Evolutionary conservation across 2,329 filamentous ascomycete genomes (phyloP).

Genomic region (Botrytis deweyae): DNA sequence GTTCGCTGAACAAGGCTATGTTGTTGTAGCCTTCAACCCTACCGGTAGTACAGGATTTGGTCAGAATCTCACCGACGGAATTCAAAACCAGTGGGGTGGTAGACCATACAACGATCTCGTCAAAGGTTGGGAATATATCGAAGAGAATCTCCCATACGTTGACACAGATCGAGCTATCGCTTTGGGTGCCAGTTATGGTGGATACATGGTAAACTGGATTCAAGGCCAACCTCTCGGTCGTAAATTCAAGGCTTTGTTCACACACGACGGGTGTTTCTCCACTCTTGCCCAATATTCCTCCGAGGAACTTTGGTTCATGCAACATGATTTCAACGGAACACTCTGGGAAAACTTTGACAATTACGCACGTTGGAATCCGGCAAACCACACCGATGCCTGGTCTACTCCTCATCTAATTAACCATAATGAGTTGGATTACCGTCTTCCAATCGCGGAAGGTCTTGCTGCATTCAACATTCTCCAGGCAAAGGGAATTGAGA

Average conservation of each 20-base stretch:
- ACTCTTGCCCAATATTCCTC: conserved; percentile 51
- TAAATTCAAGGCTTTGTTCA: conserved; percentile 66
- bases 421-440: conserved; percentile 84
- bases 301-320: conserved; percentile 65
- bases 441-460: conserved; percentile 77
- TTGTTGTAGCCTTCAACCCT: conserved; percentile 75
- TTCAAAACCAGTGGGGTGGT: conserved; percentile 47
- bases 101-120: conserved; percentile 75
- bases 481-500: conserved; percentile 59
- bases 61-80: conserved; percentile 62
- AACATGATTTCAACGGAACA: conserved; percentile 62
- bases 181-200: conserved; percentile 69
- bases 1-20: conserved; percentile 81
- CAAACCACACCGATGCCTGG: conserved; percentile 65
- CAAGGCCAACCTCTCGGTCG: conserved; percentile 78
- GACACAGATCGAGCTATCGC: conserved; percentile 68
- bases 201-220: conserved; percentile 83
- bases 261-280: conserved; percentile 20
- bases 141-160: conserved; percentile 60
- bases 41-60: conserved; percentile 77
- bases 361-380: conserved; percentile 68
- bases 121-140: conserved; percentile 70
- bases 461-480: conserved; percentile 55
- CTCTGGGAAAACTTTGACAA: conserved; percentile 59
- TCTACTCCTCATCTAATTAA: conserved; percentile 81